phyloP scores from a whole-genome alignment of 2,329 filamentous ascomycete species.

The Karstenula rhodostoma region DNA sequence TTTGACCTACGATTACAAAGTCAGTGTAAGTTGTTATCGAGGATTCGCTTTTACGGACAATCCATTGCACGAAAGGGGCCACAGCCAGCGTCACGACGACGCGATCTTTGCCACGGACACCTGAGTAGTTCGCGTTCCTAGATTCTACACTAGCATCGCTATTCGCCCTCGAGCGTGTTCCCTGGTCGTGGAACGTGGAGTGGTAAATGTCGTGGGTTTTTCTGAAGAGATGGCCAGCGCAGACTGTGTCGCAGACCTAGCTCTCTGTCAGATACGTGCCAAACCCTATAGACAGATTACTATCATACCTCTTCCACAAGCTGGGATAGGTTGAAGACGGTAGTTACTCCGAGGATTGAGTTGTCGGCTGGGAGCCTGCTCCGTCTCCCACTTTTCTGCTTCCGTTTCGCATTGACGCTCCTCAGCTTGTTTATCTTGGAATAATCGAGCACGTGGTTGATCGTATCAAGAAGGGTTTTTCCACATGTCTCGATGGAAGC shows the following conservation, averaged over 20 bases:
- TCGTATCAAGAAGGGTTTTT: conserved; percentile 50
- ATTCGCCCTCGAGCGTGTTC: conserved; percentile 22
- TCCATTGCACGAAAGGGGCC: conserved; percentile 38
- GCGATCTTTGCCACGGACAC: conserved; percentile 26
- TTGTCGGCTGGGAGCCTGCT: conserved; percentile 35
- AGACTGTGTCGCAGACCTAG: conserved; percentile 65
- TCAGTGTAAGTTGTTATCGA: too few relatives aligned
- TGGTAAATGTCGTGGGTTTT: conserved; percentile 34
- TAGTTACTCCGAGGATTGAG: conserved; percentile 40
- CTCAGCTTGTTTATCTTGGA: conserved; percentile 48
- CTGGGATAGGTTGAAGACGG: conserved; percentile 40
- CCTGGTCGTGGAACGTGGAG: conserved; percentile 35
- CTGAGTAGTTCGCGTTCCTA: conserved; percentile 5
- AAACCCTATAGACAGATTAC: too few relatives aligned
- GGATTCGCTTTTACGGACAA: too few relatives aligned
- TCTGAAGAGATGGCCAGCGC: conserved; percentile 57
- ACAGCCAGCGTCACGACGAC: conserved; percentile 42
- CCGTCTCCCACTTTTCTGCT: conserved; percentile 26
- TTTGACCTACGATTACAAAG: too few relatives aligned
- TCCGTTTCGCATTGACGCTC: conserved; percentile 28
- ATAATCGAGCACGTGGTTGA: conserved; percentile 50
- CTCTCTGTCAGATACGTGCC: too few relatives aligned
- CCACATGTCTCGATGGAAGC: conserved; percentile 48
- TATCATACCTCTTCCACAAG: conserved; percentile 60
- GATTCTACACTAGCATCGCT: conserved; percentile 26